Percentiles rank a stretch among this genome's conserved stretches.
phyloP scores from a whole-genome alignment of 139 green algal genomes.

The Chlorella sp. region DNA sequence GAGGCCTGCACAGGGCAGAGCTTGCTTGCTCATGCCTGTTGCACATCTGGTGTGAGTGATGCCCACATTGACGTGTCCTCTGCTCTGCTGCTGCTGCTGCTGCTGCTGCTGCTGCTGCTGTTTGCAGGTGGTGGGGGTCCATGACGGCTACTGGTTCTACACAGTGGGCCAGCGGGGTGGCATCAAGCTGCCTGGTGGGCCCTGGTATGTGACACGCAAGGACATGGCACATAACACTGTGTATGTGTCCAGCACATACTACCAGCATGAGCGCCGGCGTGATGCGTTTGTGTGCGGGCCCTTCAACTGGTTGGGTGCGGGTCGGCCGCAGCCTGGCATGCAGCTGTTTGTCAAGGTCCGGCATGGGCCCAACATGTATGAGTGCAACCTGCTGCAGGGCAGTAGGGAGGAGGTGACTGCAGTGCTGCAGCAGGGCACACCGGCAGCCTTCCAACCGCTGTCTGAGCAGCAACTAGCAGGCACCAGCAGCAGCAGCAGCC shows the following conservation, averaged over 20 bases:
- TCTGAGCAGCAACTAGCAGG: no score
- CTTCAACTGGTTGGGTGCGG: constrained; percentile 28
- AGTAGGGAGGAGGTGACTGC: no score
- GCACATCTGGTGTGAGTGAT: no score
- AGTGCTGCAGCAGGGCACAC: no score
- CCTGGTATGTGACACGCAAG: constrained; percentile 95
- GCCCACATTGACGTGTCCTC: not conserved
- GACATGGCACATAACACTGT: constrained; percentile 77
- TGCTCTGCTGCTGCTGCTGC: no score
- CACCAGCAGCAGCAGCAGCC: no score
- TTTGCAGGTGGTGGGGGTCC: constrained; percentile 27
- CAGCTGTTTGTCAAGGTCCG: constrained; percentile 37
- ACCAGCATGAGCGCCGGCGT: constrained; percentile 23
- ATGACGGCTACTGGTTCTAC: constrained; percentile 93
- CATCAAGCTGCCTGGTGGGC: constrained; percentile 83
- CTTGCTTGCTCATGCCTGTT: no score
- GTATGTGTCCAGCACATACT: constrained; percentile 73
- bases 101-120: no score
- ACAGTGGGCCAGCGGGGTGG: constrained; percentile 91
- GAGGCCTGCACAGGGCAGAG: no score
- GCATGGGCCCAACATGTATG: constrained; percentile 71
- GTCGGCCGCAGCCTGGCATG: not conserved
- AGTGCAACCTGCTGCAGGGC: constrained; percentile 40
- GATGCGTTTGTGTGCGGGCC: constrained; percentile 51
- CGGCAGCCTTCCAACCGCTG: no score